Evolutionary conservation across 345 rosid genomes (phyloP).

Genomic region (Litchi chinensis): DNA sequence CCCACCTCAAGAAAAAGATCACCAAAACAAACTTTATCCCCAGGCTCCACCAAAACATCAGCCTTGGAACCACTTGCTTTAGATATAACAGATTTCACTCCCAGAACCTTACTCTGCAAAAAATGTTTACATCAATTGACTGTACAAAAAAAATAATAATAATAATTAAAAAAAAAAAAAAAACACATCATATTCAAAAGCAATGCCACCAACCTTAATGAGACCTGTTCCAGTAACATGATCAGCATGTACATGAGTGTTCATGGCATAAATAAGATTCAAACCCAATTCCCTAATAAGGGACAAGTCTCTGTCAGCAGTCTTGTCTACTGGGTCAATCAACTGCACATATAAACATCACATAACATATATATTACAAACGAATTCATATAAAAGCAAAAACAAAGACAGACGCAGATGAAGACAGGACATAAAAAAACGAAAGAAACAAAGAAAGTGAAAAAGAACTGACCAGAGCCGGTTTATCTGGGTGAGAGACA

Average conservation of each 20-base stretch:
- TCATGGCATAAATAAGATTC: slow-evolving; percentile 78
- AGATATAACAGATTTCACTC: slow-evolving; percentile 74
- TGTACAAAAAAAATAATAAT: neutral
- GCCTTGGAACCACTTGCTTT: slow-evolving; percentile 84
- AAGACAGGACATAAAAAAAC: neutral
- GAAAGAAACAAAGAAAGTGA: neutral
- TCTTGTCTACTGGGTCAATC: slow-evolving; percentile 93
- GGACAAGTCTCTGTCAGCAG: slow-evolving; percentile 81
- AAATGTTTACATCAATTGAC: slow-evolving; percentile 11
- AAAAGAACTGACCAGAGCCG: slow-evolving; percentile 63
- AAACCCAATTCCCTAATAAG: slow-evolving; percentile 71
- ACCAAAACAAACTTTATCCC: slow-evolving; percentile 71
- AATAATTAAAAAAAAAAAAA: neutral
- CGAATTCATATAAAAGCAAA: neutral
- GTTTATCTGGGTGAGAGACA: slow-evolving; percentile 73
- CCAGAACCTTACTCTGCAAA: slow-evolving; percentile 56
- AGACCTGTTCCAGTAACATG: slow-evolving; percentile 93
- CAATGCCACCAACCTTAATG: slow-evolving; percentile 58
- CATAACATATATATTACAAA: neutral
- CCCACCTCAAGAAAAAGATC: slow-evolving; percentile 73
- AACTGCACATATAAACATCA: slow-evolving; percentile 40
- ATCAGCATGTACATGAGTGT: slow-evolving; percentile 99
- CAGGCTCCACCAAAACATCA: slow-evolving; percentile 67
- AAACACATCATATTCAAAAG: neutral
- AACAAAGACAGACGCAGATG: neutral